These are phyloP conservation scores for Sordariomycetes sp. DNA, from an alignment of 2,329 filamentous ascomycete genomes.

Conservation along the genomic window DNA sequence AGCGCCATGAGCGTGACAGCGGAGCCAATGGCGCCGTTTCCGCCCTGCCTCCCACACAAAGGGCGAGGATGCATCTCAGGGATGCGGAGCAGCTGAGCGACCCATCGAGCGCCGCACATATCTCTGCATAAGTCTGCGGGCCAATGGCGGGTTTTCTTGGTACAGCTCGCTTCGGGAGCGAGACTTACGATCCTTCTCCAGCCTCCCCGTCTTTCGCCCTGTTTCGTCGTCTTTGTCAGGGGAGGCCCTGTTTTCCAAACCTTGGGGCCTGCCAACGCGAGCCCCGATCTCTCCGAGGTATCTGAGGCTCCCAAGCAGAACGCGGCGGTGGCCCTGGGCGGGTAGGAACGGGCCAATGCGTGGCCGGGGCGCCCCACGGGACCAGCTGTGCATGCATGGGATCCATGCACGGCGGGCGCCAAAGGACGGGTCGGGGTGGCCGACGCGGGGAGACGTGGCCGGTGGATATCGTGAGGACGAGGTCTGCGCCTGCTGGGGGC, in stretches of 20 bases:
- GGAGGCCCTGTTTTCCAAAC: too few relatives aligned
- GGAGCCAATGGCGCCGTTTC: too few relatives aligned
- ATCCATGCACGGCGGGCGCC: not conserved
- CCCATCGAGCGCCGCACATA: not conserved
- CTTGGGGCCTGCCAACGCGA: too few relatives aligned
- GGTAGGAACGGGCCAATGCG: not conserved
- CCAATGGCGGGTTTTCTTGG: not conserved
- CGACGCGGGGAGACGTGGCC: not conserved
- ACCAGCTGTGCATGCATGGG: not conserved
- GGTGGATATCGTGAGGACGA: not conserved
- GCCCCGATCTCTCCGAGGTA: too few relatives aligned
- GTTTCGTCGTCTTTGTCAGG: too few relatives aligned
- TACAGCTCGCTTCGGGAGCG: not conserved
- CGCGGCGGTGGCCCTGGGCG: not conserved
- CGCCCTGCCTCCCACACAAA: not conserved
- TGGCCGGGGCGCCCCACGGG: not conserved
- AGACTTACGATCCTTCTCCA: too few relatives aligned
- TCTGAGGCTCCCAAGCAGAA: too few relatives aligned
- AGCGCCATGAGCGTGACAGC: too few relatives aligned
- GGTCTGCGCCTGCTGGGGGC: not conserved
- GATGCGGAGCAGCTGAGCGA: not conserved
- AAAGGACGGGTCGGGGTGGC: not conserved
- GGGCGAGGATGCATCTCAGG: not conserved
- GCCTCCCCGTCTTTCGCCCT: too few relatives aligned
- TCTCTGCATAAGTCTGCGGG: not conserved